Base-by-base conservation (phyloP, 768 basidiomycete species). In the Agaricus blazei region DNA sequence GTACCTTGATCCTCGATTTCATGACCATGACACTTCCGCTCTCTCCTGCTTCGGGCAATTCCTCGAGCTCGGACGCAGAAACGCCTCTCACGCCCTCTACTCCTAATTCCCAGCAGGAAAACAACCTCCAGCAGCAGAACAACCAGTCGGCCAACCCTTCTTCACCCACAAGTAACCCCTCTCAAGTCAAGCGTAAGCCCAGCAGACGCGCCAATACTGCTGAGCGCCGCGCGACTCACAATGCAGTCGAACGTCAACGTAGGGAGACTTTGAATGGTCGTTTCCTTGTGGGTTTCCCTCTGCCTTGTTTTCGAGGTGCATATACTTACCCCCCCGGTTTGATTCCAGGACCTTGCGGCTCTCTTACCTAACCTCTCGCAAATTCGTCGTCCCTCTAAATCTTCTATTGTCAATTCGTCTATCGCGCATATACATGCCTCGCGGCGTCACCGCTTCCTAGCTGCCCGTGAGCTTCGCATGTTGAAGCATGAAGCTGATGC, bases 201-300 rank as follows among this genome's bases (percentile, higher is more conserved):
- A 83, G 82, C 64, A 80, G 93, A 59, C 84, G 94, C 31, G 94
- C 93, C 51, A 98, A 98, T 73, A 98, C 95, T 51, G 95, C 94
- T 50, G 96, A 98, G 69, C 90, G 95, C 70, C 78, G 96, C 36
- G 93, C 93, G 3, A 94, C 91, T 23, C 96, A 99, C 74, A 99
- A 98, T 68, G 96, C 97, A 31, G 93, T 98, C 56, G 97, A 98
- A 75, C 81, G 97, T 49, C 88, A 90, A 65, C 82, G 96, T 47
- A 77, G 96, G 48, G 96, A 98, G 75, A 94, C 90, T 44, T 75
- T 98, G 50, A 99, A 98, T 67, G 83, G 88, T 51, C 82, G 93
- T 56, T 98, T 98, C 76, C 75, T 97, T 63, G 90, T 87, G 67
- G 64, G 87, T 63, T 12, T 4, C 15, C 15, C 41, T 19, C 19